Evolutionary conservation across 2,329 filamentous ascomycete species (phyloP).

Genomic region (Colletotrichum zoysiae): DNA sequence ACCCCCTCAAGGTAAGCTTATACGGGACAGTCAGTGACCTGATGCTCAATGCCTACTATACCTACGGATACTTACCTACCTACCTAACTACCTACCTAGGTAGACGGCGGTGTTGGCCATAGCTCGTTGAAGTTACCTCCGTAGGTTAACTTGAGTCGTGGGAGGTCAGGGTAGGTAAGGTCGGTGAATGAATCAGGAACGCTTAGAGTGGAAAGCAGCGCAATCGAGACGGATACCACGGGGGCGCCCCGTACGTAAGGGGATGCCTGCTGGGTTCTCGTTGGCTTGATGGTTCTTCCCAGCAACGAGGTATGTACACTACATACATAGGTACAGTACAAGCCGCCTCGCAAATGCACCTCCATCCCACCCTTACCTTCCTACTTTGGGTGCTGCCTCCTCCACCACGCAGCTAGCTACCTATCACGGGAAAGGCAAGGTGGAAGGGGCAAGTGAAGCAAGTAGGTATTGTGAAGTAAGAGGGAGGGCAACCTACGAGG

Average conservation of each 20-base stretch:
- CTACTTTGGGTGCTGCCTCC: constrained; percentile 17
- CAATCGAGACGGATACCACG: not conserved
- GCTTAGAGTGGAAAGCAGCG: not conserved
- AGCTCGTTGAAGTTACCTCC: not conserved
- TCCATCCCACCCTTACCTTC: constrained; percentile 16
- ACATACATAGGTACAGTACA: too few species aligned
- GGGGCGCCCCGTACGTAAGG: constrained; percentile 30
- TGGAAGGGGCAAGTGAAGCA: not conserved
- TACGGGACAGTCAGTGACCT: not conserved
- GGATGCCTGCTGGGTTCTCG: constrained; percentile 15
- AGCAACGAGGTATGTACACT: not conserved
- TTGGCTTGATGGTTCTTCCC: constrained; percentile 27
- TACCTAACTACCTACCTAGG: too few species aligned
- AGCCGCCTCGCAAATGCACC: not conserved
- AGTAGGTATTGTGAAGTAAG: not conserved
- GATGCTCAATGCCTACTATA: not conserved
- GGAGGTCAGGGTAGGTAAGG: not conserved
- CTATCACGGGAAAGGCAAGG: not conserved
- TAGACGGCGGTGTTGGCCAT: not conserved
- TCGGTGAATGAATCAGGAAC: constrained; percentile 1
- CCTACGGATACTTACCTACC: too few species aligned
- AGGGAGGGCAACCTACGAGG: not conserved
- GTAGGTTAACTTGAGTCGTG: not conserved
- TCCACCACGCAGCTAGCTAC: constrained; percentile 4
- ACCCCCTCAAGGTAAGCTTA: not conserved